Conservation (phyloP, 768 basidiomycete species). For the Russula ochroleuca region DNA sequence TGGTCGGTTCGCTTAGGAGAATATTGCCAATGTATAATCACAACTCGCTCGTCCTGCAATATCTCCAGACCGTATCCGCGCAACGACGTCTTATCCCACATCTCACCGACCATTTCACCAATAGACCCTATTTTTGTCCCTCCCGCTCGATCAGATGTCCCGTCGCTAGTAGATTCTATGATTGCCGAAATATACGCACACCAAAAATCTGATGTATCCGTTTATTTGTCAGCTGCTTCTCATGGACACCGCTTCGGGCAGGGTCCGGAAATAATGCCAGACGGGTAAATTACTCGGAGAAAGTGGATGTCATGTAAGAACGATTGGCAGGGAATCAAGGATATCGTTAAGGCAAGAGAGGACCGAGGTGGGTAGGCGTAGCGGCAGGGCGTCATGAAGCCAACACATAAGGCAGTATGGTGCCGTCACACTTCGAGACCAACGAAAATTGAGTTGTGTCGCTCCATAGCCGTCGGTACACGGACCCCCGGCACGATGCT, state of each 20-base stretch:
- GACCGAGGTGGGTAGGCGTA: neutral
- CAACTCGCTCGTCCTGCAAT: neutral
- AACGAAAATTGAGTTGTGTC: slow-evolving; percentile 26
- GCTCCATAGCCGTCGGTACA: slow-evolving; percentile 26
- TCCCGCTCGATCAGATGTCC: neutral
- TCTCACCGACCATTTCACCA: neutral
- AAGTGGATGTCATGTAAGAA: neutral
- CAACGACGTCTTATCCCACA: neutral
- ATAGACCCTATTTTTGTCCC: neutral
- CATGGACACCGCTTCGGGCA: neutral
- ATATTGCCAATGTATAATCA: neutral
- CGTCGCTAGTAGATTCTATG: neutral
- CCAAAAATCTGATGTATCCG: neutral
- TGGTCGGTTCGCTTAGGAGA: neutral
- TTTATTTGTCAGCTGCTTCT: neutral
- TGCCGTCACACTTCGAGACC: slow-evolving; percentile 23
- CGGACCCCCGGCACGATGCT: slow-evolving; percentile 25
- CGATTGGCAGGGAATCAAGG: neutral
- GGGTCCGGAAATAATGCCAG: neutral
- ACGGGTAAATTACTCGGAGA: neutral
- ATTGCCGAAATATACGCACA: neutral
- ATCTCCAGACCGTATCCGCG: neutral
- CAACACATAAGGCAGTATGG: neutral
- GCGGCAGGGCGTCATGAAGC: neutral
- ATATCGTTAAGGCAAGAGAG: neutral